Evolutionary conservation across 1,284 basidiomycete species (phyloP), one percentile per base, ranked within the genome.

Genomic region (Wallemia hederae): DNA sequence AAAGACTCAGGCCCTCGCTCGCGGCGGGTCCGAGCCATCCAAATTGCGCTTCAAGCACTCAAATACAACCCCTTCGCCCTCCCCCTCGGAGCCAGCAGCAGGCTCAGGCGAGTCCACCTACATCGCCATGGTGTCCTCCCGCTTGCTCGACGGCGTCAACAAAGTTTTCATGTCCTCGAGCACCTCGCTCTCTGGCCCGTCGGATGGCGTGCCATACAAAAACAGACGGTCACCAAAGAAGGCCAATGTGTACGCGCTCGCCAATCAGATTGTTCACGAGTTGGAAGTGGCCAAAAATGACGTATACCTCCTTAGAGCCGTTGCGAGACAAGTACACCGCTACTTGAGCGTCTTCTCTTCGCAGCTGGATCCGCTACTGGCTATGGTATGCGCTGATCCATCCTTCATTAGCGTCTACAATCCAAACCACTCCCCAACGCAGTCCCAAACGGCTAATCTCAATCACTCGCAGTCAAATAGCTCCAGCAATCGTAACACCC

Each of bases 321-420:
- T 58, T 28, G 24, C 56, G 14, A 26, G 56, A 26, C 56, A 58
- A n/a, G 25, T 58, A 5, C 25, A 27, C 17, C 56, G 56, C 17
- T 58, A 58, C 56, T n/a, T 58, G 2, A 27, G 56, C 27, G 56
- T 58, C 9, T 58, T 58, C 25, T 58, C 56, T 19, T 58, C 56
- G 14, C 56, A 58, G 25, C 25, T 58, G 7, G 56, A 58, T 28
- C 56, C 56, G 7, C 56, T 58, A 14, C 56, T 58, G 2, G 56
- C 56, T 28, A 27, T 28, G 27, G 56, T 28, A 19, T 58, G 56
- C 25, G 25, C 27, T 28, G 56, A 58, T 28, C 56, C 56, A 9
- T 25, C 56, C 9, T 58, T 58, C 24, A 49, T 49, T 17, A 49
- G n/a, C 39, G 39, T 49, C 5, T 49, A n/a, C 22, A 49, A 49